Conservation (phyloP, 352 stramenopile species). For the Sclerospora graminicola region DNA sequence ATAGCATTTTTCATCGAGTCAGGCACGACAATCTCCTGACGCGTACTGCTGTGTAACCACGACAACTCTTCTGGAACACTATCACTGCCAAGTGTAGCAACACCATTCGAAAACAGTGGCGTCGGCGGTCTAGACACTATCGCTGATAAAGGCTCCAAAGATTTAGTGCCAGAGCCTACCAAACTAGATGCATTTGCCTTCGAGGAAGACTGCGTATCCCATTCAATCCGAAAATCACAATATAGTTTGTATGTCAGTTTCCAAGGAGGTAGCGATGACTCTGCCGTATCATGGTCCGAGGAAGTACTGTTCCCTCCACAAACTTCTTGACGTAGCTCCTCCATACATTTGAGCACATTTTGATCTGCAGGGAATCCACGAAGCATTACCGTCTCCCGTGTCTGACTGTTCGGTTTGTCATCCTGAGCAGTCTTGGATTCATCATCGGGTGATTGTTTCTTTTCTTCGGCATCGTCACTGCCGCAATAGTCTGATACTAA, state of each 20-base stretch:
- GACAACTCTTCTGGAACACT: constrained; percentile 8
- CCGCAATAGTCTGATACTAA: constrained; percentile 10
- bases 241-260: constrained; percentile 63
- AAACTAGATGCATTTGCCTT: constrained; percentile 1
- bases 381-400: constrained; percentile 17
- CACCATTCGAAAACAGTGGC: constrained; percentile 11
- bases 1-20: constrained; percentile 36
- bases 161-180: not conserved
- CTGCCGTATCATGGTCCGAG: not conserved
- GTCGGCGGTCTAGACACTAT: constrained; percentile 7
- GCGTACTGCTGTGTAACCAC: constrained; percentile 11
- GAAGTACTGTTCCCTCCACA: not conserved
- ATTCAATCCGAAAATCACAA: constrained; percentile 64
- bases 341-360: constrained; percentile 69
- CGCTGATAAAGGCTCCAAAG: constrained; percentile 8
- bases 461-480: constrained; percentile 19
- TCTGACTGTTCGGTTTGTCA: constrained; percentile 5
- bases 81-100: constrained; percentile 13
- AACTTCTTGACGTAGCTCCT: constrained; percentile 30
- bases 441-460: constrained; percentile 3
- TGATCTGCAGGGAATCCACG: constrained; percentile 49
- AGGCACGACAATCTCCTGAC: constrained; percentile 10
- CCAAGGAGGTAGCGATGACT: constrained; percentile 41
- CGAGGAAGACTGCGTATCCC: constrained; percentile 15
- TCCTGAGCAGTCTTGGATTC: constrained; percentile 1